Percentiles rank a stretch among this genome's conserved stretches.
phyloP scores from a whole-genome alignment of 139 green algal genomes.

The Pseudopediastrum boryanum region DNA sequence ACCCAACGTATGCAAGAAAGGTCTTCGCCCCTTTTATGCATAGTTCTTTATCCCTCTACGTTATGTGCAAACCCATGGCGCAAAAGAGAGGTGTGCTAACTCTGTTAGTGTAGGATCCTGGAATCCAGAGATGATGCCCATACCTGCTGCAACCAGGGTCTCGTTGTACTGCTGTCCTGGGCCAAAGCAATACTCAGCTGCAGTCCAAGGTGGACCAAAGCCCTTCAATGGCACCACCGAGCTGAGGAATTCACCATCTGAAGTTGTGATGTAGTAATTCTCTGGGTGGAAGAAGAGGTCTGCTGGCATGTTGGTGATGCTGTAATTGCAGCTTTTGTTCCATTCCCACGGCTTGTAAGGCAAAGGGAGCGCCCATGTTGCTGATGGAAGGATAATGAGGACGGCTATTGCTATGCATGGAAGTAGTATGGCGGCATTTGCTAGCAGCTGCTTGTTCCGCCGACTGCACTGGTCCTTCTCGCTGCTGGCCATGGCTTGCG shows the following conservation, averaged over 20 bases:
- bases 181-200: conserved; percentile 5
- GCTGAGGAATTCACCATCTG: neutral
- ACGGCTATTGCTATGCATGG: neutral
- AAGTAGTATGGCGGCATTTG: neutral
- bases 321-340: conserved; percentile 27
- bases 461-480: too few species aligned
- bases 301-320: neutral
- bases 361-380: neutral
- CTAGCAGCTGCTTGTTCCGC: neutral
- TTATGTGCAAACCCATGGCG: too few species aligned
- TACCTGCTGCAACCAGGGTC: conserved; percentile 9
- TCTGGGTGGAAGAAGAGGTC: neutral
- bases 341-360: neutral
- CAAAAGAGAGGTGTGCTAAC: too few species aligned
- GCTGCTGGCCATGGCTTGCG: neutral
- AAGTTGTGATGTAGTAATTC: neutral
- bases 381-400: neutral
- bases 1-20: too few species aligned
- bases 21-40: too few species aligned
- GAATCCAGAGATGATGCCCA: too few species aligned
- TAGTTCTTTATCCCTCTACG: too few species aligned
- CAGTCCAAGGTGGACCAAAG: neutral
- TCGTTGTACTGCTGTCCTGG: conserved; percentile 1
- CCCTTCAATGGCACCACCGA: neutral
- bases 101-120: too few species aligned